phyloP scores from a whole-genome alignment of 1,284 basidiomycete species.

The Fistulinella cinereoalba region DNA sequence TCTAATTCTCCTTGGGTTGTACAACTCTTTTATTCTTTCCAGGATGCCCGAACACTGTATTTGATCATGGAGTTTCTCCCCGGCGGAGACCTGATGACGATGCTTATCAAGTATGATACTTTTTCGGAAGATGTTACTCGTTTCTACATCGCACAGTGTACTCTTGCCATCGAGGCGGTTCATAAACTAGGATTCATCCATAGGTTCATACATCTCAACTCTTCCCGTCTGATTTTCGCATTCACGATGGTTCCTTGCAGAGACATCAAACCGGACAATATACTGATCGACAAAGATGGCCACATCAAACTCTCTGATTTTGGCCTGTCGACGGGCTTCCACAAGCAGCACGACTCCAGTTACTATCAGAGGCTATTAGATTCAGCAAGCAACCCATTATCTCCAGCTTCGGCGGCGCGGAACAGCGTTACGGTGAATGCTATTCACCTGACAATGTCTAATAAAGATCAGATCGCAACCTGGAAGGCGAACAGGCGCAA shows the following conservation, averaged over 20 bases:
- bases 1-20: conserved; percentile 98
- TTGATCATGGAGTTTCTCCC: conserved; percentile 99
- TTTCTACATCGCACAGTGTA: conserved; percentile 97
- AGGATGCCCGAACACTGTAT: conserved; percentile 92
- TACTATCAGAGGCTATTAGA: conserved; percentile 83
- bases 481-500: conserved; percentile 99
- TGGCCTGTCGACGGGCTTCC: conserved; percentile 92
- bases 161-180: conserved; percentile 86
- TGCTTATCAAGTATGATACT: conserved; percentile 99
- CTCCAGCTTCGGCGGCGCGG: conserved; percentile 42
- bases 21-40: conserved; percentile 97
- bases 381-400: conserved; percentile 37
- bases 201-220: conserved; percentile 42
- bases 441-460: conserved; percentile 92
- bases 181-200: conserved; percentile 94
- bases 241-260: conserved; percentile 37
- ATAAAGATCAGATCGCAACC: conserved; percentile 88
- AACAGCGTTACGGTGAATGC: conserved; percentile 87
- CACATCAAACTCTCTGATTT: conserved; percentile 97
- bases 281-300: conserved; percentile 86
- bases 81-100: conserved; percentile 97
- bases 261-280: conserved; percentile 97
- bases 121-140: conserved; percentile 98
- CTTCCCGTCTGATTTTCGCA: background rate
- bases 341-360: conserved; percentile 89